Evolutionary conservation across 2,329 filamentous ascomycete species (phyloP).

Genomic region (Botrytis fragariae): DNA sequence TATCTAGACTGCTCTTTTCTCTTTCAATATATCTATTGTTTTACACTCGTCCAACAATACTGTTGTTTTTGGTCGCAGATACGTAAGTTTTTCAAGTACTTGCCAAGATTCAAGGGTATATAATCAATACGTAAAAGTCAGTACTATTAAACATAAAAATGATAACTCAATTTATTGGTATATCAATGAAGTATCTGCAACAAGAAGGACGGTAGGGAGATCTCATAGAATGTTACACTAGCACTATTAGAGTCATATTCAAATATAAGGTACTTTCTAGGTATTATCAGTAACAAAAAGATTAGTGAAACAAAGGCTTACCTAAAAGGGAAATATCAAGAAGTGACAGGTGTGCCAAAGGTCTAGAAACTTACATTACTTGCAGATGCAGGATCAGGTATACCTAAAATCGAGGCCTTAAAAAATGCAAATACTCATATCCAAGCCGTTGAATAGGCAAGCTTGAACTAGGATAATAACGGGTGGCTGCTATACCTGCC

Average conservation of each 20-base stretch:
- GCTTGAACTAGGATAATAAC: background rate
- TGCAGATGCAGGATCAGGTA: background rate
- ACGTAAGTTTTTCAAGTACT: too few species aligned
- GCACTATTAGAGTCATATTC: background rate
- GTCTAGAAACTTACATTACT: too few species aligned
- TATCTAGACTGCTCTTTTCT: background rate
- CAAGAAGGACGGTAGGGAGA: fast-evolving
- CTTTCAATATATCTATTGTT: background rate
- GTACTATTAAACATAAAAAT: fast-evolving
- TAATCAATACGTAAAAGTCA: background rate
- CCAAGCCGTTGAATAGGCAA: fast-evolving
- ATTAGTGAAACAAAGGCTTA: background rate
- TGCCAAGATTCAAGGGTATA: background rate
- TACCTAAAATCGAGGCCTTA: background rate
- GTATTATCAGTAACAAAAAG: background rate
- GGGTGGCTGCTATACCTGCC: background rate
- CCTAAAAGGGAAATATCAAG: background rate
- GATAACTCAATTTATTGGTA: background rate
- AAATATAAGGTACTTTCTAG: background rate
- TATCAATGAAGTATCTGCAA: background rate
- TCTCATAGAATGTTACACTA: background rate
- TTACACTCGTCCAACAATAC: too few species aligned
- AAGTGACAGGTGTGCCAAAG: background rate
- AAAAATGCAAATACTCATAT: background rate
- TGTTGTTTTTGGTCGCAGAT: too few species aligned